phyloP scores from a whole-genome alignment of 2,329 filamentous ascomycete species.

The Trichophyton simii region DNA sequence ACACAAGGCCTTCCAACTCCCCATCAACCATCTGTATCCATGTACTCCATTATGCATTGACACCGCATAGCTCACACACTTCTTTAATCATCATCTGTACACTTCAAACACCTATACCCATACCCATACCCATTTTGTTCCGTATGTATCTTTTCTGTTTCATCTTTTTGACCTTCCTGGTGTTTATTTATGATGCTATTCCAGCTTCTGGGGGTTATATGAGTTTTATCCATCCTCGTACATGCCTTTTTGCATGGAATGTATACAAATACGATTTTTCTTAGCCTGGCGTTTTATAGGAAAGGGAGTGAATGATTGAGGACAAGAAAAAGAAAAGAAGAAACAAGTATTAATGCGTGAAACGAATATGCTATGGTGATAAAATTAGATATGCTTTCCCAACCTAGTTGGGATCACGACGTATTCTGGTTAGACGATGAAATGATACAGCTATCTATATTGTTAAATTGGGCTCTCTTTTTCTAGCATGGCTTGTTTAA shows the following conservation, averaged over 20 bases:
- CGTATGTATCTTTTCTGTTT: background rate
- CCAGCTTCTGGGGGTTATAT: background rate
- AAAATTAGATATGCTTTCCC: background rate
- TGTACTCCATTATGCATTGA: background rate
- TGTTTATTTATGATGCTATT: background rate
- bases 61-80: background rate
- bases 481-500: background rate
- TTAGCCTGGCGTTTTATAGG: background rate
- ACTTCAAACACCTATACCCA: background rate
- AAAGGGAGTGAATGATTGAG: background rate
- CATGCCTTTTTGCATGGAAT: background rate
- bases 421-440: background rate
- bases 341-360: background rate
- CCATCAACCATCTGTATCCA: background rate
- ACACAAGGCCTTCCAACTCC: background rate
- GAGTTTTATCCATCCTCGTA: background rate
- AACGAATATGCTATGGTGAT: background rate
- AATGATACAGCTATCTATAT: background rate
- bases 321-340: background rate
- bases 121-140: background rate
- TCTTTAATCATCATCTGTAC: background rate
- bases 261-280: background rate
- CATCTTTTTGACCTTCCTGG: background rate
- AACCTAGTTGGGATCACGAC: background rate
- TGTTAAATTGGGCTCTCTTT: background rate